These are phyloP conservation scores for Solidago caesia DNA, from an alignment of 129 eudicot genomes.

Conservation along the genomic window DNA sequence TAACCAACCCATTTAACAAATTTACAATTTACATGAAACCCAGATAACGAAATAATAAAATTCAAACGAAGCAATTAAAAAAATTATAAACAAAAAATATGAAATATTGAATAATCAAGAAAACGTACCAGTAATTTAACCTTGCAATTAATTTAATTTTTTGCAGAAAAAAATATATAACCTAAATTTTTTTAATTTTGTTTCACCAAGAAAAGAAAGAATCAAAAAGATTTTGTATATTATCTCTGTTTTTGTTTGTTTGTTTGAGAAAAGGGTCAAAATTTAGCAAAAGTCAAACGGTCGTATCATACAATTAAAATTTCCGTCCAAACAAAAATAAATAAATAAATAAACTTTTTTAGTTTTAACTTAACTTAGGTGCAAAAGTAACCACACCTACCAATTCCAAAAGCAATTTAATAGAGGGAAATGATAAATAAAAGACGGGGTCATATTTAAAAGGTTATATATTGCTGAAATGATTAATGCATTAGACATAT, in stretches of 20 bases:
- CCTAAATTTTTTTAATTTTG: background rate
- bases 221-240: constrained; percentile 3
- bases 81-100: constrained; percentile 7
- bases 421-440: too few species aligned
- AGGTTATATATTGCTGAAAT: too few species aligned
- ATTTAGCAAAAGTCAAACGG: constrained; percentile 18
- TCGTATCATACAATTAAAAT: background rate
- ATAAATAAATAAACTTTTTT: too few species aligned
- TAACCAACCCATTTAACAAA: too few species aligned
- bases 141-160: constrained; percentile 5
- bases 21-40: constrained; percentile 1
- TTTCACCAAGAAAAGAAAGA: constrained; percentile 27
- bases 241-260: background rate
- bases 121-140: constrained; percentile 27
- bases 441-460: too few species aligned
- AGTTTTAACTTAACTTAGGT: too few species aligned
- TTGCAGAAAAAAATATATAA: background rate
- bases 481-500: too few species aligned
- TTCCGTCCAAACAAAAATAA: background rate
- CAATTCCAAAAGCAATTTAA: too few species aligned
- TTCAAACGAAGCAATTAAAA: background rate
- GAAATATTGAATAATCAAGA: background rate
- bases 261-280: constrained; percentile 17
- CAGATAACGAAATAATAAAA: constrained; percentile 18
- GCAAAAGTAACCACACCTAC: too few species aligned